These are phyloP conservation scores for Aspergillus sp. DNA, from an alignment of 2,329 filamentous ascomycete genomes.

Conservation along the genomic window DNA sequence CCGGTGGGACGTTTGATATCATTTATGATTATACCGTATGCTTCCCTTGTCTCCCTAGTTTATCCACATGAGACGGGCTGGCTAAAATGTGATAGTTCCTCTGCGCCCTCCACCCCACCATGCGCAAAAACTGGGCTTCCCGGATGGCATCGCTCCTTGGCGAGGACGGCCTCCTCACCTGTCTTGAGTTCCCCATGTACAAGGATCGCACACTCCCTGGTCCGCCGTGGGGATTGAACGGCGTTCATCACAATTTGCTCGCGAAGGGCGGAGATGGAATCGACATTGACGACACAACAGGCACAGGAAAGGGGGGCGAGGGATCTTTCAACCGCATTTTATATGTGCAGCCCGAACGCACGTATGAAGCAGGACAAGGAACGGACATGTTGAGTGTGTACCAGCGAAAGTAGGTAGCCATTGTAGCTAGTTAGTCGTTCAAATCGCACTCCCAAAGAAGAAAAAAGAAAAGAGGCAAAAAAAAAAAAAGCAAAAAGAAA, in stretches of 20 bases:
- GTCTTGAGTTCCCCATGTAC: conserved; percentile 40
- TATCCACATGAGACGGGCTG: neutral
- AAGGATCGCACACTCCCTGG: conserved; percentile 30
- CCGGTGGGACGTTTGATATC: conserved; percentile 53
- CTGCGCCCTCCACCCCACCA: conserved; percentile 51
- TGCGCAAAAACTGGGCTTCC: conserved; percentile 49
- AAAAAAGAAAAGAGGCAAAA: neutral
- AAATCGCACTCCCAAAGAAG: neutral
- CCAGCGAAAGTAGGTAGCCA: neutral
- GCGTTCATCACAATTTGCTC: conserved; percentile 31
- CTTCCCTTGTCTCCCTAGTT: conserved; percentile 1
- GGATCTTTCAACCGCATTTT: conserved; percentile 21
- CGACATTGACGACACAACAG: conserved; percentile 1
- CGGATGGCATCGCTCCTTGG: conserved; percentile 47
- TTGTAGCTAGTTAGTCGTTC: neutral
- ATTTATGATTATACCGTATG: conserved; percentile 59
- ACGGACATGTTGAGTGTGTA: conserved; percentile 6
- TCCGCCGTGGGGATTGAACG: conserved; percentile 35
- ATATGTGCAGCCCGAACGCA: conserved; percentile 25
- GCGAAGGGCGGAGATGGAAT: conserved; percentile 21
- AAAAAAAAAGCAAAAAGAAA: neutral
- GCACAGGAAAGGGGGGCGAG: neutral
- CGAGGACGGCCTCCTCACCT: conserved; percentile 49
- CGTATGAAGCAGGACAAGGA: conserved; percentile 11
- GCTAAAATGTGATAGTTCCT: conserved; percentile 45